Conservation (phyloP, 352 stramenopile genomes). For the Globisporangium cederbergense region DNA sequence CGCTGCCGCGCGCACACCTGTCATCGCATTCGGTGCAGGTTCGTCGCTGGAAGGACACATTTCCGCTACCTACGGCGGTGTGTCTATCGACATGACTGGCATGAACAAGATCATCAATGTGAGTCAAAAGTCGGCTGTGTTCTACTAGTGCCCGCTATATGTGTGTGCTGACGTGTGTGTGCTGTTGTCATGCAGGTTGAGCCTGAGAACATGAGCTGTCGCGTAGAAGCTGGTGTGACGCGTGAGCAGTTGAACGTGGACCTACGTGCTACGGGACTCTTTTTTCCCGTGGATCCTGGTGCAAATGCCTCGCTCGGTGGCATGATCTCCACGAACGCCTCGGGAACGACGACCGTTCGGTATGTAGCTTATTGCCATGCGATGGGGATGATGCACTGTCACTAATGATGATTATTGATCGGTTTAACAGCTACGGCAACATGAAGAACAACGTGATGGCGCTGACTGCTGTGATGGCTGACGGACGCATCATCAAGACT, state of each 20-base stretch:
- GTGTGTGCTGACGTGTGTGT: constrained; percentile 2
- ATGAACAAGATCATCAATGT: constrained; percentile 76
- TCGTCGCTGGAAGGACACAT: constrained; percentile 96
- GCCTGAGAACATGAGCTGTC: constrained; percentile 87
- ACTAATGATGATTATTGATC: background rate
- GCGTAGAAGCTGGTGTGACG: constrained; percentile 93
- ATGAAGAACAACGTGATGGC: constrained; percentile 97
- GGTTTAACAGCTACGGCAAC: constrained; percentile 83
- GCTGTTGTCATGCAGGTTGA: constrained; percentile 30
- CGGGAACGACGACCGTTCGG: constrained; percentile 86
- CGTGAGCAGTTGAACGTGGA: constrained; percentile 90
- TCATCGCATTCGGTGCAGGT: constrained; percentile 93
- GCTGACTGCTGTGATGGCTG: constrained; percentile 90
- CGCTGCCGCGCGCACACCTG: constrained; percentile 66
- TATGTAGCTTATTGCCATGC: constrained; percentile 13
- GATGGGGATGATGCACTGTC: background rate
- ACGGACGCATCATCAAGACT: constrained; percentile 87
- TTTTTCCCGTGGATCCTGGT: constrained; percentile 97
- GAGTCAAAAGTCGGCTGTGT: background rate
- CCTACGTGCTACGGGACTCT: constrained; percentile 85
- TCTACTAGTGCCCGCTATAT: background rate
- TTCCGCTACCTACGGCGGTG: constrained; percentile 80
- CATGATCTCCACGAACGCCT: constrained; percentile 93
- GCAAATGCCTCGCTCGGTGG: constrained; percentile 95
- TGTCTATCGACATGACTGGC: constrained; percentile 89